phyloP scores from a whole-genome alignment of 2,329 filamentous ascomycete species.

The Bertia moriformis region DNA sequence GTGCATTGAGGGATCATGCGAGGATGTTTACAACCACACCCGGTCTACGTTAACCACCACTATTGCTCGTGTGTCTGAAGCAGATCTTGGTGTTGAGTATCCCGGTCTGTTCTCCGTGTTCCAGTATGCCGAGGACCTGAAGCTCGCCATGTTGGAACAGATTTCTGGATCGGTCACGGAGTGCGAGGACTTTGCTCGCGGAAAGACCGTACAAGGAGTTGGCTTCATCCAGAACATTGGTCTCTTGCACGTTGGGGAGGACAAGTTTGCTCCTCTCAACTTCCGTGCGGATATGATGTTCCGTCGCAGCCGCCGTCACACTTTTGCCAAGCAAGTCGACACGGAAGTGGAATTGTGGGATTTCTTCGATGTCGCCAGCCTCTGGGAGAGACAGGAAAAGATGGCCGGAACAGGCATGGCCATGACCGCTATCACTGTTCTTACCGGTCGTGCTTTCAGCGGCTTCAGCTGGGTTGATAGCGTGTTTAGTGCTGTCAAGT shows the following conservation, averaged over 20 bases:
- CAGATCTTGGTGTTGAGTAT: constrained; percentile 70
- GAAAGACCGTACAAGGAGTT: constrained; percentile 65
- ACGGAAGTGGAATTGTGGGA: constrained; percentile 80
- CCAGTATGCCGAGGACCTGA: constrained; percentile 84
- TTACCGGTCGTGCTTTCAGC: constrained; percentile 69
- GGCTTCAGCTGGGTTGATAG: constrained; percentile 83
- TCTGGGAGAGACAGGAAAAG: constrained; percentile 88
- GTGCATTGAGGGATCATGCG: constrained; percentile 72
- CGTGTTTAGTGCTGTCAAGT: constrained; percentile 62
- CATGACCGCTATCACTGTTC: constrained; percentile 73
- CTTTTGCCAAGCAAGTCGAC: constrained; percentile 70
- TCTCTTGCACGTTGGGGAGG: constrained; percentile 66
- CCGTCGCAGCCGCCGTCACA: constrained; percentile 58
- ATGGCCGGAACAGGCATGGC: constrained; percentile 88
- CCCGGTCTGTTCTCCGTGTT: constrained; percentile 75
- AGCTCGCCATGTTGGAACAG: constrained; percentile 78
- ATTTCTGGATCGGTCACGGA: constrained; percentile 64
- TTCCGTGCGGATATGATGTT: constrained; percentile 95
- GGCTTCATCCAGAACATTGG: constrained; percentile 79
- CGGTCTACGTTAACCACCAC: constrained; percentile 60
- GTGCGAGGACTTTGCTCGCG: constrained; percentile 77
- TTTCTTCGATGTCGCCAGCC: constrained; percentile 74
- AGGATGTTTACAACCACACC: constrained; percentile 73
- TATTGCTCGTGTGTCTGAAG: constrained; percentile 63
- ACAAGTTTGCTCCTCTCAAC: constrained; percentile 70